A percentile compares a stretch with the other conserved stretches of the same genome.
Conservation (phyloP, 495 filamentous ascomycete species). For the Penicillium turbatum region DNA sequence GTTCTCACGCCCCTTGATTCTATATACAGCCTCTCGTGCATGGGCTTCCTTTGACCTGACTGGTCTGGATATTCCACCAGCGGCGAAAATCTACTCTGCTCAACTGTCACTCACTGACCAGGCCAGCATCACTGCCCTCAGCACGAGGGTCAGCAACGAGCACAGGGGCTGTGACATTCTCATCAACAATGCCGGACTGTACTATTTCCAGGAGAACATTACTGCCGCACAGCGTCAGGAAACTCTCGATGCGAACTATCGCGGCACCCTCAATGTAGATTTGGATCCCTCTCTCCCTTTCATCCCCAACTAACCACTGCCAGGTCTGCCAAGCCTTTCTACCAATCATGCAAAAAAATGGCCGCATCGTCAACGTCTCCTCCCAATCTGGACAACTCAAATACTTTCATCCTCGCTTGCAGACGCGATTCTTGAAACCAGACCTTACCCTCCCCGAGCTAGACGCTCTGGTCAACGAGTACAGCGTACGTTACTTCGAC, state of each 20-base stretch:
- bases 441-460: not conserved
- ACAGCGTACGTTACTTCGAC: not conserved
- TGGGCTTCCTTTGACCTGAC: not conserved
- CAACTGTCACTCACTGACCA: constrained; percentile 1
- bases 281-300: constrained; percentile 4
- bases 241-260: constrained; percentile 1
- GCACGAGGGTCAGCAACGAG: not conserved
- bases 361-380: constrained; percentile 33
- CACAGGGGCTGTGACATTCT: not conserved
- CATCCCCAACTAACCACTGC: not conserved
- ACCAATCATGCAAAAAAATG: constrained; percentile 11
- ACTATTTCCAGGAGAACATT: constrained; percentile 1
- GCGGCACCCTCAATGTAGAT: not conserved
- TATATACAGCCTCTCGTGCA: not conserved
- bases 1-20: not conserved
- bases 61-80: not conserved
- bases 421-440: not conserved
- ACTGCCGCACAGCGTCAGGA: not conserved
- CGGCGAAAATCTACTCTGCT: not conserved
- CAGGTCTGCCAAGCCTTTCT: constrained; percentile 1
- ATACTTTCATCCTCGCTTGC: constrained; percentile 10
- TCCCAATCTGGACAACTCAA: constrained; percentile 15
- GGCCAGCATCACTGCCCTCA: not conserved
- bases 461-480: not conserved
- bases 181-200: constrained; percentile 3